Evolutionary conservation across 2,329 filamentous ascomycete species (phyloP), one percentile per base, ranked within the genome.

Genomic region (Biscogniauxia mediterranea): DNA sequence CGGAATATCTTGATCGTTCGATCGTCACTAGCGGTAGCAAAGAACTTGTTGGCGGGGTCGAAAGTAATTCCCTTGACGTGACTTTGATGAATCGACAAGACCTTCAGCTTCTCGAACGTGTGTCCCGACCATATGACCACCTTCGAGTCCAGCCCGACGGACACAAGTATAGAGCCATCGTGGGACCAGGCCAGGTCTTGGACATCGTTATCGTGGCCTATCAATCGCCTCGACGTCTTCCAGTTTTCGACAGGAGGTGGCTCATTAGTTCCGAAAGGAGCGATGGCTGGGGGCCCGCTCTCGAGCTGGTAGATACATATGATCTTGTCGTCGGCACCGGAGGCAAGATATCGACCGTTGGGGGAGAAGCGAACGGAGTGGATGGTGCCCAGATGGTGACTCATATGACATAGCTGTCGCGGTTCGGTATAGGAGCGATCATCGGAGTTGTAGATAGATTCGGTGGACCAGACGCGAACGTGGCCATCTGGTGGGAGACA

Each of bases 51-150:
- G 51, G 95, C 95, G 0, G 95, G 95, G 73, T 99, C 95, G 73
- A 99, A 99, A 0, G 94, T 97, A 70, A 99, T 96, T 64, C 96
- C 95, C 76, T 99, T 99, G 79, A 99, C 95, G 74, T 98, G 96
- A 75, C 93, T 97, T 75, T 96, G 92, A 76, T 99, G 95, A 61
- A 93, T 89, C 1, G 93, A 88, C 5, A 99, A 80, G 2, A 92
- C 94, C 83, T 98, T 98, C 67, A 99, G 84, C 79, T 96, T 98
- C 79, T 99, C 95, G 69, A 99, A 99, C 0, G 93, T 98, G 77
- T 96, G 90, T 0, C 95, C 96, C 1, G 94, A 98, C 95, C 95
- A 99, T 21, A 99, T 90, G 9, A 99, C 95, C 15, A 99, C 90
- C 78, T 99, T 99, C 52, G 95, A 98, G 77, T 99, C 95, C 68